phyloP scores from a whole-genome alignment of 2,329 filamentous ascomycete species.

The Penicillium sp. region DNA sequence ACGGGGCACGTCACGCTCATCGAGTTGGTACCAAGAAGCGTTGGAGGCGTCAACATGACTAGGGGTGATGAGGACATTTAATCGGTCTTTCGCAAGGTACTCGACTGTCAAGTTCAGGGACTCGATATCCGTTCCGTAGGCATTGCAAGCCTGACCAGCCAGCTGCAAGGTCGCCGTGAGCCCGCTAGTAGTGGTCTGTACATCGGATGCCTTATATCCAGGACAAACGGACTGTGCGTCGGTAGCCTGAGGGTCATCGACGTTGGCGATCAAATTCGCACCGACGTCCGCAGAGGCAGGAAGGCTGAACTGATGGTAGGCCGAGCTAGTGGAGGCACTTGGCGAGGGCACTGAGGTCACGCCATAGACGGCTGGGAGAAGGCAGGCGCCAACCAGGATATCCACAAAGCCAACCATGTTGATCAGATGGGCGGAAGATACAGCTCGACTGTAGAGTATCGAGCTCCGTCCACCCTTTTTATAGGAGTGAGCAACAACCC shows the following conservation, averaged over 20 bases:
- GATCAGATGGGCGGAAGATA: neutral
- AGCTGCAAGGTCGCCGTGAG: conserved; percentile 51
- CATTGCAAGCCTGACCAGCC: conserved; percentile 59
- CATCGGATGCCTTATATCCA: conserved; percentile 53
- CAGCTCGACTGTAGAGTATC: neutral
- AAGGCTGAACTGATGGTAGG: conserved; percentile 44
- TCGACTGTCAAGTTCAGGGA: conserved; percentile 63
- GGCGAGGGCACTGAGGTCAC: conserved; percentile 15
- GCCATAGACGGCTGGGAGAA: conserved; percentile 25
- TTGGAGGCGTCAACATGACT: conserved; percentile 59
- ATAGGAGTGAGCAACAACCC: conserved; percentile 8
- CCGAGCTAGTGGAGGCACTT: conserved; percentile 17
- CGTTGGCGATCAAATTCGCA: conserved; percentile 55
- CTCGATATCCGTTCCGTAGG: conserved; percentile 71
- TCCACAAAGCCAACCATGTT: conserved; percentile 24
- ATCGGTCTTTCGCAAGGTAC: conserved; percentile 60
- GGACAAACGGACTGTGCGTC: conserved; percentile 61
- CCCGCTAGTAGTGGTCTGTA: conserved; percentile 45
- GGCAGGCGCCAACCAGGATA: conserved; percentile 23
- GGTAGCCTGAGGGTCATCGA: conserved; percentile 59
- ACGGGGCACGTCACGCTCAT: conserved; percentile 58
- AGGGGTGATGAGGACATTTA: conserved; percentile 68
- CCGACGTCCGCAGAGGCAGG: conserved; percentile 47
- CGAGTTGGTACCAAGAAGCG: conserved; percentile 62
- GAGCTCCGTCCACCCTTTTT: conserved; percentile 8